A percentile compares a stretch with the other conserved stretches of the same genome.
Evolutionary conservation across 1,284 basidiomycete species (phyloP).

Genomic region (Malassezia furfur): DNA sequence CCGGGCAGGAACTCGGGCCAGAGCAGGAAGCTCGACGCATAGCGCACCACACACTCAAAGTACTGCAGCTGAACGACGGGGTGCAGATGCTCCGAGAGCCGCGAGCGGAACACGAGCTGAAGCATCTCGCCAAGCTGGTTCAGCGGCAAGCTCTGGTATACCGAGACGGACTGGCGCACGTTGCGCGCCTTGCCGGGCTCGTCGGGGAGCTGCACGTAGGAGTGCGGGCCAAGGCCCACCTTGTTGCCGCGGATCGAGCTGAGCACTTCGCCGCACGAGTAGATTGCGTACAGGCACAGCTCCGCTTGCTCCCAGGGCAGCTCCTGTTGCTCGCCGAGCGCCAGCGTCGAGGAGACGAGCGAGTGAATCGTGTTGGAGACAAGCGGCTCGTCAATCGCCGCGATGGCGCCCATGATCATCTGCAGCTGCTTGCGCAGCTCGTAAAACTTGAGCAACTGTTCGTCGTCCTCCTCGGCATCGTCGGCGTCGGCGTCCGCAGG

Average conservation of each 20-base stretch:
- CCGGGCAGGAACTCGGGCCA: slow-evolving; percentile 63
- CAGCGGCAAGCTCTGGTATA: slow-evolving; percentile 56
- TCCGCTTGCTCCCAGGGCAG: slow-evolving; percentile 90
- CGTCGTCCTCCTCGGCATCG: slow-evolving; percentile 58
- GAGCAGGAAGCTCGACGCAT: slow-evolving; percentile 85
- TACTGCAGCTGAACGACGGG: slow-evolving; percentile 81
- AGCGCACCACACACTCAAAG: slow-evolving; percentile 84
- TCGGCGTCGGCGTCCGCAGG: slow-evolving; percentile 69
- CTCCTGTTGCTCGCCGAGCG: slow-evolving; percentile 56
- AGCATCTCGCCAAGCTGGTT: slow-evolving; percentile 86
- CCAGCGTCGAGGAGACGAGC: slow-evolving; percentile 65
- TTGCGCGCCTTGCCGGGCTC: slow-evolving; percentile 28
- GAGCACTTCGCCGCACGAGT: slow-evolving; percentile 71
- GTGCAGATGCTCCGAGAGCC: slow-evolving; percentile 73
- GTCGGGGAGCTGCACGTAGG: slow-evolving; percentile 38
- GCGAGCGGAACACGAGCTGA: slow-evolving; percentile 69
- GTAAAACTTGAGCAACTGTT: slow-evolving; percentile 75
- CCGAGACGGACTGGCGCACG: slow-evolving; percentile 27
- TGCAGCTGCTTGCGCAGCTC: slow-evolving; percentile 77
- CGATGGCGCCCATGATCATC: slow-evolving; percentile 68
- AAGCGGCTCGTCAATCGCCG: slow-evolving; percentile 69
- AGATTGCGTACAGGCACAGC: slow-evolving; percentile 80
- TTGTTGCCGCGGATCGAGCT: slow-evolving; percentile 37
- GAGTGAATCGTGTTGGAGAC: slow-evolving; percentile 64
- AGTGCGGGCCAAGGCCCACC: slow-evolving; percentile 35